These are phyloP conservation scores for Euptelea pleiosperma DNA, from an alignment of 164 flowering plant genomes.

Conservation along the genomic window DNA sequence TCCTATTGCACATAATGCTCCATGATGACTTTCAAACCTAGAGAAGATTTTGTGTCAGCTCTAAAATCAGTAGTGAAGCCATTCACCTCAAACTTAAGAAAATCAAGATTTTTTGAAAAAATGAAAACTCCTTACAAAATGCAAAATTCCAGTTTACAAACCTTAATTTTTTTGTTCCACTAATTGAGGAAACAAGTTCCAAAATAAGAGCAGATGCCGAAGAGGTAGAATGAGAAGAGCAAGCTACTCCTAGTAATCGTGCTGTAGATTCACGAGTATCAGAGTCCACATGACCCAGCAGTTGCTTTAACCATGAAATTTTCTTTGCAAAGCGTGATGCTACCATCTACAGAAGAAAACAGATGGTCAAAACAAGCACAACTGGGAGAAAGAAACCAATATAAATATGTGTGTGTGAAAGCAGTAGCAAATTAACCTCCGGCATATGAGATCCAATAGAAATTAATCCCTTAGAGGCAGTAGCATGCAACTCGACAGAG, in stretches of 20 bases:
- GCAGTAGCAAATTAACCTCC: slow-evolving; percentile 42
- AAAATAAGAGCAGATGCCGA: slow-evolving; percentile 49
- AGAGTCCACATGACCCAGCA: slow-evolving; percentile 65
- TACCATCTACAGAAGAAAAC: slow-evolving; percentile 46
- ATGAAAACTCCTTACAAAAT: background rate
- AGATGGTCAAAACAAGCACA: slow-evolving; percentile 15
- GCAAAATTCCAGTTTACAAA: slow-evolving; percentile 19
- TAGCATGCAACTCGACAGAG: slow-evolving; percentile 87
- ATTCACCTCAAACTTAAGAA: background rate
- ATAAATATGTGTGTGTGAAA: too few species aligned
- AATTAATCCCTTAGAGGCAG: slow-evolving; percentile 71
- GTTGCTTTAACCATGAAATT: slow-evolving; percentile 69
- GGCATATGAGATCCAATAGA: slow-evolving; percentile 62
- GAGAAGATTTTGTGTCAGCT: slow-evolving; percentile 7
- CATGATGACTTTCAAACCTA: slow-evolving; percentile 90
- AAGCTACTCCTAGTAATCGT: slow-evolving; percentile 85
- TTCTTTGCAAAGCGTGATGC: slow-evolving; percentile 65
- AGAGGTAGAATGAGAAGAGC: slow-evolving; percentile 61
- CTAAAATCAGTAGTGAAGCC: slow-evolving; percentile 8
- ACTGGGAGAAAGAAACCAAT: background rate
- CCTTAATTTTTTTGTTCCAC: slow-evolving; percentile 56
- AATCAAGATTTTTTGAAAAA: background rate
- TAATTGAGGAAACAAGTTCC: slow-evolving; percentile 49
- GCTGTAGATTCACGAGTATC: slow-evolving; percentile 90
- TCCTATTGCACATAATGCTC: slow-evolving; percentile 76